phyloP scores from a whole-genome alignment of 139 green algal genomes.

The Zygnema cylindricum region DNA sequence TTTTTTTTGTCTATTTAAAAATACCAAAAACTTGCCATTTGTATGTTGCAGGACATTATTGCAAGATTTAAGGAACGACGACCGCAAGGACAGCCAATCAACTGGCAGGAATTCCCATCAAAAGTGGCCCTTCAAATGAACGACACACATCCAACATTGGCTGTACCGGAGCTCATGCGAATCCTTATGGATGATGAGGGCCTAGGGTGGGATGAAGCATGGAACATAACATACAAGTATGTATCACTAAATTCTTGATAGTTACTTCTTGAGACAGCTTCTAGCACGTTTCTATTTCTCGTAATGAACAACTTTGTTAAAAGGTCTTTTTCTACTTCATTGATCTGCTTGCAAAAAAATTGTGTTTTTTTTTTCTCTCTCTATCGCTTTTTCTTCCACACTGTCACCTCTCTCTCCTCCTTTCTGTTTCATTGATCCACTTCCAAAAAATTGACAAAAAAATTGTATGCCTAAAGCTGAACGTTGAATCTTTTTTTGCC shows the following conservation, averaged over 20 bases:
- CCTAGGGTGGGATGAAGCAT: constrained; percentile 84
- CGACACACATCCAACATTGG: constrained; percentile 97
- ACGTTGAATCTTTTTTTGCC: too few species aligned
- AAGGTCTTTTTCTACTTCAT: too few species aligned
- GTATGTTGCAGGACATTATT: constrained; percentile 69
- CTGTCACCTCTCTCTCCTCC: constrained; percentile 7
- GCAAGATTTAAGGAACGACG: constrained; percentile 47
- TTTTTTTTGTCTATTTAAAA: too few species aligned
- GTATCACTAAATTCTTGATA: background rate
- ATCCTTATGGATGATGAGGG: constrained; percentile 94
- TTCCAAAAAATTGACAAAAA: too few species aligned
- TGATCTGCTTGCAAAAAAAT: too few species aligned
- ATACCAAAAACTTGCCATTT: too few species aligned
- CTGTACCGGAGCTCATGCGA: constrained; percentile 94
- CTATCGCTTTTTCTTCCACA: constrained; percentile 16
- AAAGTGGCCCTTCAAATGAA: constrained; percentile 91
- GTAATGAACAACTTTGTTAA: too few species aligned
- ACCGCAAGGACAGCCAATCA: constrained; percentile 5
- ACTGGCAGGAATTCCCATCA: constrained; percentile 54
- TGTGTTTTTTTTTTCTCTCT: too few species aligned
- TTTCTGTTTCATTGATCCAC: too few species aligned
- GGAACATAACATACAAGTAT: constrained; percentile 83
- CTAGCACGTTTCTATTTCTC: too few species aligned
- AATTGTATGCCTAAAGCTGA: too few species aligned
- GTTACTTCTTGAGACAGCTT: too few species aligned